phyloP scores from a whole-genome alignment of 2,329 filamentous ascomycete genomes.

The Colletotrichum tabaci region DNA sequence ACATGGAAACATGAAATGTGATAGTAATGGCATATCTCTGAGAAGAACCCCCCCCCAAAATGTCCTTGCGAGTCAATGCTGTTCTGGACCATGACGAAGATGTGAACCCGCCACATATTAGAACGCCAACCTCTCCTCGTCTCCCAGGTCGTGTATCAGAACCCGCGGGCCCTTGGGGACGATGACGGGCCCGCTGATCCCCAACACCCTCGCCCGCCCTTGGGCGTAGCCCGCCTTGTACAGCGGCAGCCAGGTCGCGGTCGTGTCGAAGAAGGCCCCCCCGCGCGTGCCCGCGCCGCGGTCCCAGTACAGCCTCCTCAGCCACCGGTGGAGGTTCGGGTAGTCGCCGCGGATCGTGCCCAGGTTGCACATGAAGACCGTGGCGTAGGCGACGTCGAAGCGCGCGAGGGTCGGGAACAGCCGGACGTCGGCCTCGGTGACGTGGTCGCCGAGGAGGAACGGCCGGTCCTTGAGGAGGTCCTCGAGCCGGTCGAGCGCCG shows the following conservation, averaged over 20 bases:
- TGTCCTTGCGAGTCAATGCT: too few species aligned
- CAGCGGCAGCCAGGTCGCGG: constrained; percentile 65
- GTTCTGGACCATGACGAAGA: background rate
- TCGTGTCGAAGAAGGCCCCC: constrained; percentile 78
- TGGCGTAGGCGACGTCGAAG: constrained; percentile 79
- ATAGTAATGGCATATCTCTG: too few species aligned
- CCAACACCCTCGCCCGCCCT: constrained; percentile 47
- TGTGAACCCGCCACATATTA: background rate
- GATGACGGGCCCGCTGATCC: constrained; percentile 48
- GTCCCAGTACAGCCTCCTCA: constrained; percentile 81
- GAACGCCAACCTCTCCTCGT: background rate
- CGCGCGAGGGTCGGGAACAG: constrained; percentile 77
- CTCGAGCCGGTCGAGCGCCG: constrained; percentile 76
- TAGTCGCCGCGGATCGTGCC: constrained; percentile 76
- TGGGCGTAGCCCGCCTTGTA: constrained; percentile 52
- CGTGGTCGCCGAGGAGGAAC: constrained; percentile 73
- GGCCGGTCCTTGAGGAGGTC: constrained; percentile 65
- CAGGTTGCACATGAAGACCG: constrained; percentile 76
- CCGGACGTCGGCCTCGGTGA: constrained; percentile 80
- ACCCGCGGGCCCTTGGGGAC: constrained; percentile 45
- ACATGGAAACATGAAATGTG: too few species aligned
- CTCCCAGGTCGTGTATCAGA: background rate
- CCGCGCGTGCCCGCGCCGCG: constrained; percentile 44
- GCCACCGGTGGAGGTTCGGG: constrained; percentile 77
- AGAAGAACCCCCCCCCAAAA: too few species aligned